Percentiles rank a stretch among this genome's conserved stretches.
These are phyloP conservation scores for Kokia cookei DNA, from an alignment of 441 rosid genomes.

Conservation along the genomic window DNA sequence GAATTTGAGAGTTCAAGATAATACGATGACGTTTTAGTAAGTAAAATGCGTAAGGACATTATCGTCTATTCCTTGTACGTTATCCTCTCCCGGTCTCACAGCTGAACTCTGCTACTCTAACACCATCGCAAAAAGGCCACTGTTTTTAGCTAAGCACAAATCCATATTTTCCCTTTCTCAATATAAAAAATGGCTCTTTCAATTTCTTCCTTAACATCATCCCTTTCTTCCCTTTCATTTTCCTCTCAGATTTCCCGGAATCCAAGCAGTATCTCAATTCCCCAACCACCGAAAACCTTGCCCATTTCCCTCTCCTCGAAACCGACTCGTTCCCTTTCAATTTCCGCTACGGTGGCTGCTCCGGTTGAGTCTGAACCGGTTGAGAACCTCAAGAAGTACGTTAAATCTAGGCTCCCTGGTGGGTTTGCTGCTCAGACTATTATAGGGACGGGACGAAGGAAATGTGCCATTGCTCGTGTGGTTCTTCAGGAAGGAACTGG, in stretches of 20 bases:
- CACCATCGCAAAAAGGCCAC: neutral
- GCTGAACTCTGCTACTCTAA: neutral
- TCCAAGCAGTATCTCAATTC: slow-evolving; percentile 35
- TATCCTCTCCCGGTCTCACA: neutral
- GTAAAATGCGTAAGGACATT: neutral
- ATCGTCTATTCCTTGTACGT: neutral
- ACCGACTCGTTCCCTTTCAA: slow-evolving; percentile 23
- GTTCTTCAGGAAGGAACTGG: slow-evolving; percentile 94
- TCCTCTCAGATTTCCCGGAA: slow-evolving; percentile 61
- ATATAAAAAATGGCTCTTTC: slow-evolving; percentile 45
- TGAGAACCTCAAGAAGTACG: slow-evolving; percentile 53
- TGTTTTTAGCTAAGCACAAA: neutral
- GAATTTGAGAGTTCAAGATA: neutral
- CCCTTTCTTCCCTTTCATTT: slow-evolving; percentile 73
- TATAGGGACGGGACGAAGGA: slow-evolving; percentile 84
- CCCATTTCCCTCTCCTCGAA: slow-evolving; percentile 30
- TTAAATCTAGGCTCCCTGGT: slow-evolving; percentile 83
- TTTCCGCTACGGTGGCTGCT: slow-evolving; percentile 48
- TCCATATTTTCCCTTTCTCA: neutral
- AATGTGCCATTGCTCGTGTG: slow-evolving; percentile 87
- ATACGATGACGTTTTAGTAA: neutral
- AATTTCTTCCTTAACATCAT: slow-evolving; percentile 48
- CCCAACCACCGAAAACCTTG: slow-evolving; percentile 19
- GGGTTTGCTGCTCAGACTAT: slow-evolving; percentile 92
- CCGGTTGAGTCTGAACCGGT: slow-evolving; percentile 28